Evolutionary conservation across 2,329 filamentous ascomycete species (phyloP), one percentile per base, ranked within the genome.

Genomic region (Xylariaceae sp.): DNA sequence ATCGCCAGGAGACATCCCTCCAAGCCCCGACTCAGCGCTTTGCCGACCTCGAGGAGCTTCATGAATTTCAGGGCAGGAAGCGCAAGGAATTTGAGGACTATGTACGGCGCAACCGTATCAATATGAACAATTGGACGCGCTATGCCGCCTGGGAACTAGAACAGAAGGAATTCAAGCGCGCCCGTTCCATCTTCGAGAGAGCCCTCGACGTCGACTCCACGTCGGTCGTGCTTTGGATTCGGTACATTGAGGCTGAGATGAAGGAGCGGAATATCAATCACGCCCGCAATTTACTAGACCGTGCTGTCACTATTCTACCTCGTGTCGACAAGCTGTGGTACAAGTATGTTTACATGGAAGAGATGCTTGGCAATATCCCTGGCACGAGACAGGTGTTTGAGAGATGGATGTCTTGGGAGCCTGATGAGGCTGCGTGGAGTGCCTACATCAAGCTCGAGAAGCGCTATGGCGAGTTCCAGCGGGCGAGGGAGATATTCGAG

Each of bases 331-430:
- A 97, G 73, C 71, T 98, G 26, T 98, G 93, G 93, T 98, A 95
- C 73, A 97, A 97, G 64, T 98, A 96, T 72, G 89, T 95, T 19
- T 95, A 95, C 64, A 94, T 95, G 85, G 91, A 97, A 70, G 93
- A 98, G 75, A 97, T 91, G 68, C 76, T 98, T 41, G 89, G 89
- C 6, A 96, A 98, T 57, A 83, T 98, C 37, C 82, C 90, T 3
- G 93, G 91, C 28, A 94, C 89, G 3, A 76, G 93, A 44, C 88
- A 95, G 55, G 88, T 97, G 0, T 98, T 97, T 62, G 93, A 98
- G 68, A 78, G 93, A 34, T 98, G 93, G 93, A 91, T 98, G 85
- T 84, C 87, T 48, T 98, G 93, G 93, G 89, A 95, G 63, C 93
- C 93, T 0, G 89, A 96, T 53, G 91, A 97, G 75, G 83, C 87